phyloP scores from a whole-genome alignment of 176 grass and related monocot genomes.

The Panicum miliaceum region DNA sequence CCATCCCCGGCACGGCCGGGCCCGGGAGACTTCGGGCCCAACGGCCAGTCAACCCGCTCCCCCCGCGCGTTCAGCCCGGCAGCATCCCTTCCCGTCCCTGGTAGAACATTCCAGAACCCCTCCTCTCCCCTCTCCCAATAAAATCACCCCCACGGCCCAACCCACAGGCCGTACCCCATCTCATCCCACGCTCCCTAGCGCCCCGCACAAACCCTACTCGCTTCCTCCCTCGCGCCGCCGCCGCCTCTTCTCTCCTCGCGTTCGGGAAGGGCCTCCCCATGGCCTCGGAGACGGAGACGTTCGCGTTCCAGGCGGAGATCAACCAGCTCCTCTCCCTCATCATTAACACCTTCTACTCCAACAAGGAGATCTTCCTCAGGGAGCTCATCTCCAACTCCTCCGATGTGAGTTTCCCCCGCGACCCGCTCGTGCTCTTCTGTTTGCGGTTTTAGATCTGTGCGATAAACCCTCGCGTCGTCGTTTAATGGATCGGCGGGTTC shows the following conservation, averaged over 20 bases:
- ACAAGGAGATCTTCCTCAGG: constrained; percentile 99
- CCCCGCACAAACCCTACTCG: constrained; percentile 14
- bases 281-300: constrained; percentile 89
- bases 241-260: not conserved
- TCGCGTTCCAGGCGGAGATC: constrained; percentile 98
- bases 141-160: not conserved
- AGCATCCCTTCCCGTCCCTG: constrained; percentile 13
- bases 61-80: not conserved
- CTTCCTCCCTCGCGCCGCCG: not conserved
- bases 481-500: not conserved
- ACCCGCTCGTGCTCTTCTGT: not conserved
- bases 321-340: constrained; percentile 92
- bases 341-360: constrained; percentile 99
- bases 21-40: not conserved
- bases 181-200: not conserved
- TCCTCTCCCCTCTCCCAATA: constrained; percentile 20
- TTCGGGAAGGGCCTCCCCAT: constrained; percentile 36
- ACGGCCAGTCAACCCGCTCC: not conserved
- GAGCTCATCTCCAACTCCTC: constrained; percentile 93
- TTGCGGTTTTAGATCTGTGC: constrained; percentile 6
- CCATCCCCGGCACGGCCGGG: not conserved
- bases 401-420: constrained; percentile 54
- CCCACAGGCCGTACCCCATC: too few relatives aligned
- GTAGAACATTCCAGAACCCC: constrained; percentile 78
- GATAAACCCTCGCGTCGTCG: too few relatives aligned